These are phyloP conservation scores for Fusarium aywerte DNA, from an alignment of 2,329 filamentous ascomycete species.

Conservation along the genomic window DNA sequence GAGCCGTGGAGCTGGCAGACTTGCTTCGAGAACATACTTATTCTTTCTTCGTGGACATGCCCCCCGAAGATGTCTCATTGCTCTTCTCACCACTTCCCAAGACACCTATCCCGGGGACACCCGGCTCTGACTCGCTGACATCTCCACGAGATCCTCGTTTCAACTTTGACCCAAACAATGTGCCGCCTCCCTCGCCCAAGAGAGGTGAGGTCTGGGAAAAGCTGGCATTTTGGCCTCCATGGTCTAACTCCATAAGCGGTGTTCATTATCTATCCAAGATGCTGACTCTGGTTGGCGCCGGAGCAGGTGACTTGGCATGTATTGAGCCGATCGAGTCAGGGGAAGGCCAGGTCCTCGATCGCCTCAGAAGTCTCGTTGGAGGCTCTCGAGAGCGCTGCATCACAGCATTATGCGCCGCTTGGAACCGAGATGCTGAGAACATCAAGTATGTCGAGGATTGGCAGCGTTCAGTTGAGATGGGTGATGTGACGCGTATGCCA, in stretches of 20 bases:
- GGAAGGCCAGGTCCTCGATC: constrained; percentile 71
- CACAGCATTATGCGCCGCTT: constrained; percentile 85
- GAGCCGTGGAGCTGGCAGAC: constrained; percentile 82
- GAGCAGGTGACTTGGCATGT: constrained; percentile 84
- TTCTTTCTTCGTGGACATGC: constrained; percentile 86
- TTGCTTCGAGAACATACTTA: constrained; percentile 82
- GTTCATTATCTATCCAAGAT: constrained; percentile 89
- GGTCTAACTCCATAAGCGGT: constrained; percentile 91
- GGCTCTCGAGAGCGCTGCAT: constrained; percentile 85
- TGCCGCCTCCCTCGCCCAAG: constrained; percentile 80
- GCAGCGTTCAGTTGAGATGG: constrained; percentile 82
- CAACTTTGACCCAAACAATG: constrained; percentile 79
- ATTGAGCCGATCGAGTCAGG: constrained; percentile 72
- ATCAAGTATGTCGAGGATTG: constrained; percentile 95
- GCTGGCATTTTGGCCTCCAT: constrained; percentile 95
- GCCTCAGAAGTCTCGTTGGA: constrained; percentile 79
- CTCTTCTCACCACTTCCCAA: constrained; percentile 84
- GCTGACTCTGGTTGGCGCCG: constrained; percentile 83
- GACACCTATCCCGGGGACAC: constrained; percentile 56
- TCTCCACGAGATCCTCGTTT: constrained; percentile 78
- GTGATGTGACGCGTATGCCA: constrained; percentile 92
- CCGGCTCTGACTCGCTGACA: constrained; percentile 55
- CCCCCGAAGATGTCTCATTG: constrained; percentile 88
- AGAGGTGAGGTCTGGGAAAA: constrained; percentile 91
- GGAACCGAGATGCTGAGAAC: constrained; percentile 93